Base-by-base conservation (phyloP, 768 basidiomycete species). In the Clitopilus hobsonii region DNA sequence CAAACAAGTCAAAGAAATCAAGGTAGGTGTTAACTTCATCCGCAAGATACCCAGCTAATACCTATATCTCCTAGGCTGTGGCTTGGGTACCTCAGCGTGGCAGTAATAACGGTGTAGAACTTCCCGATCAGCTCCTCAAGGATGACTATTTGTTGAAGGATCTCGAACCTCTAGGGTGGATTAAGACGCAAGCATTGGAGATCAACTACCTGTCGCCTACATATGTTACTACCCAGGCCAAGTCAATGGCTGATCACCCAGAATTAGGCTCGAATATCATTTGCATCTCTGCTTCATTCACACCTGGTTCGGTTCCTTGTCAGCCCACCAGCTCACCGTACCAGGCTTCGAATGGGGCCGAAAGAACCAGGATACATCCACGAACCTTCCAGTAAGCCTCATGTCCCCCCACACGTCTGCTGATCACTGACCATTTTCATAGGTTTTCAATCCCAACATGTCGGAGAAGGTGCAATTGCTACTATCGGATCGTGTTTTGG, bases 371-470 rank as follows among this genome's bases (percentile, higher is more conserved):
- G 94, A 95, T 64, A 90, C 83, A 38, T 89, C 91, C 30, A 79
- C 83, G 30, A 93, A 91, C 66, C 92, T 92, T 56, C 75, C 86
- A 1, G 83, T 84, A 60, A 61, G 77, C 67, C 32, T n/a, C 25
- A 30, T 29, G 36, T 16, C 56, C 3, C 6, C 48, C 22, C 48
- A 41, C 3, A 36, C 16, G 6, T 24, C 18, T 54, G 25, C 14
- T n/a, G 52, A 58, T 52, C 57, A 16, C 56, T 48, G 16, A 51
- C 50, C 45, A 52, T 24, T 50, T n/a, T n/a, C 67, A 32, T 62
- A 85, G 75, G 94, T 95, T 38, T 99, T 96, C 77, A 98, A 96
- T 71, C 92, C 94, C n/a, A 91, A 91, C 61, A 98, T 98, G 96
- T 96, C 94, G 1, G 95, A 96, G 68, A 86, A 94, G 22, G 94